These are phyloP conservation scores for Schoenoplectus tabernaemontani DNA, from an alignment of 202 grass and related monocot species.

Conservation along the genomic window DNA sequence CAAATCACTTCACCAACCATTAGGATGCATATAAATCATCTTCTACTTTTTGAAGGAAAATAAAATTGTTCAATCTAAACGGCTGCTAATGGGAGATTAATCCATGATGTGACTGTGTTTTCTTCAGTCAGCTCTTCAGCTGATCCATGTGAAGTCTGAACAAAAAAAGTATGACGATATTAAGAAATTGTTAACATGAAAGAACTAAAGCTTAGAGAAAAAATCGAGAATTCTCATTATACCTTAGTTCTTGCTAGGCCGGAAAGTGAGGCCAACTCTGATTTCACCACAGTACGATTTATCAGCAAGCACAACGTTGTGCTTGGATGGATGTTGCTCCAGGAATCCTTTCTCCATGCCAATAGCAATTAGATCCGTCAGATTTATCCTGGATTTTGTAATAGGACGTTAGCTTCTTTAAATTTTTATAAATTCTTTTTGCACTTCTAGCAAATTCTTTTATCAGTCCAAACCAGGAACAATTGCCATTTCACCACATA, in stretches of 20 bases:
- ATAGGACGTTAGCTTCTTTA: background rate
- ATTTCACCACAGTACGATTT: constrained; percentile 63
- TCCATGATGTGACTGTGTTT: constrained; percentile 30
- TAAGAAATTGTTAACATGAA: background rate
- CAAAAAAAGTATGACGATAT: background rate
- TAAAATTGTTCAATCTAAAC: background rate
- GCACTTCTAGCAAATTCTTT: background rate
- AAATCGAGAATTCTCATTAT: background rate
- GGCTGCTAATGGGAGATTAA: background rate
- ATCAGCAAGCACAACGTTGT: constrained; percentile 57
- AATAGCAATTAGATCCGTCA: constrained; percentile 56
- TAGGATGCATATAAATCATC: background rate
- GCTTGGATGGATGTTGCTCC: constrained; percentile 35
- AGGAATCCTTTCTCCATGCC: constrained; percentile 52
- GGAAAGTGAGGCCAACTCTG: constrained; percentile 56
- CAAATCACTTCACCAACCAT: background rate
- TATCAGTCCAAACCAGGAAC: background rate
- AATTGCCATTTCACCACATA: background rate
- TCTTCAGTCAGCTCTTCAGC: constrained; percentile 33
- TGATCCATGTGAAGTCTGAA: constrained; percentile 2
- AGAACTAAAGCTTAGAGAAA: background rate
- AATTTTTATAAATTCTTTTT: background rate
- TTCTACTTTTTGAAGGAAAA: background rate
- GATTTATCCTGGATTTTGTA: constrained; percentile 45
- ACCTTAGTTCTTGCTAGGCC: constrained; percentile 26